Evolutionary conservation across 768 basidiomycete species (phyloP), one percentile per base, ranked within the genome.

Genomic region (Tephrocybe sp.): DNA sequence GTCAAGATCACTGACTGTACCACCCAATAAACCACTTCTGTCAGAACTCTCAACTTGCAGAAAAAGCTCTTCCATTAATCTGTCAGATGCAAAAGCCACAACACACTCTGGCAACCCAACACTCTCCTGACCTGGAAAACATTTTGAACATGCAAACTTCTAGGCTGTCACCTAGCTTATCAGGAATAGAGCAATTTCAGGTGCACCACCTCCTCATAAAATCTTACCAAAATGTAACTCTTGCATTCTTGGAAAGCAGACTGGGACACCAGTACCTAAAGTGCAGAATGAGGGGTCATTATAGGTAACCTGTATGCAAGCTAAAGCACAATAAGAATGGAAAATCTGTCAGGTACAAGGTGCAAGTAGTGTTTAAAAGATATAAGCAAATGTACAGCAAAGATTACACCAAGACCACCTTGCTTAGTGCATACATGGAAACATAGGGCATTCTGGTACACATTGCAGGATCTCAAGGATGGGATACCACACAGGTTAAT

Each of bases 11-110:
- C 4, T n/a, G 15, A 36, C 15, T 4, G 34, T 7, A 9, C 34
- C 34, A 63, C 60, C 8, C 17, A 45, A 5, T 18, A 48, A 2
- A 14, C 53, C 42, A 53, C 63, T n/a, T 59, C 59, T 2, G 25
- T 24, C 0, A 59, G 61, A 10, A 11, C 57, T 3, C 55, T 57
- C 9, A 8, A 56, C 5, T 25, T 40, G 4, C 51, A 49, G 15
- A 33, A 53, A 20, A 4, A 14, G 7, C 60, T 66, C 5, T 63
- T 23, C 56, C 12, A 46, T 66, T 32, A 45, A 50, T 26, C 26
- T 62, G 12, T 23, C 44, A 7, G 21, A 47, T 1, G 17, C 54
- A 4, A n/a, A 37, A 0, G 50, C 50, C n/a, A 1, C 57, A 62
- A 0, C 65, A 65, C 20, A 55, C 62, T 0, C 42, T 63, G 25